Evolutionary conservation across 805 yeast genomes (phyloP), one percentile per base, ranked within the genome.

Genomic region (Yarrowia sp.): DNA sequence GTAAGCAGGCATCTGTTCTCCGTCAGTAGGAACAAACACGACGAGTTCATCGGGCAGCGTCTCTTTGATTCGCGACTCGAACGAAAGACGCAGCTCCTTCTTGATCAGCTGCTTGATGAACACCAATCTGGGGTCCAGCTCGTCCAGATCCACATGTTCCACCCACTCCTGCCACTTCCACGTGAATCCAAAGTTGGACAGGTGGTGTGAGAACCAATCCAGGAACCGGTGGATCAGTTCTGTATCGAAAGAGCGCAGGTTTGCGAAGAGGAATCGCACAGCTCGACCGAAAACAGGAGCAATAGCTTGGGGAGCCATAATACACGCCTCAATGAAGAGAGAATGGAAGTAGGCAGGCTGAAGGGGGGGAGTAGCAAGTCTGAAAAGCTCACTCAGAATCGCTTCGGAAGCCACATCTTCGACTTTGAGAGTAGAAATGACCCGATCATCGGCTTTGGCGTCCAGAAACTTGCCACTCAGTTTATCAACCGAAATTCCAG

Each of bases 91-190:
- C 39, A 92, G 78, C 74, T 93, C 98, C 72, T 92, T 92, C 44
- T 86, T 83, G 66, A 95, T 86, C 68, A 92, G 80, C 75, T 92
- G 92, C 69, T 82, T 84, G 66, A 93, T 85, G 69, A 93, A 88
- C 51, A 82, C 83, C 67, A 84, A 81, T 69, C 84, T 85, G 11
- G 98, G 97, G 72, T 90, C 92, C 71, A 83, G 85, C 14, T 72
- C 71, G 33, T 80, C 77, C 38, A 78, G 74, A 8, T 78, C 75
- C 15, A 57, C 53, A 53, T 79, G 81, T 10, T 70, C 74, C 32
- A 82, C 84, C 99, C 99, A 95, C 75, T 92, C 98, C 68, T 84
- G 85, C 99, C 99, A 95, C 73, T 92, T 91, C 99, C 99, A 95
- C 41, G 92, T 90, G 77, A 90, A 95, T 65, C 89, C 92, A 75